Conservation (phyloP, 2,329 filamentous ascomycete species). For the Aspergillus fumigatus region DNA sequence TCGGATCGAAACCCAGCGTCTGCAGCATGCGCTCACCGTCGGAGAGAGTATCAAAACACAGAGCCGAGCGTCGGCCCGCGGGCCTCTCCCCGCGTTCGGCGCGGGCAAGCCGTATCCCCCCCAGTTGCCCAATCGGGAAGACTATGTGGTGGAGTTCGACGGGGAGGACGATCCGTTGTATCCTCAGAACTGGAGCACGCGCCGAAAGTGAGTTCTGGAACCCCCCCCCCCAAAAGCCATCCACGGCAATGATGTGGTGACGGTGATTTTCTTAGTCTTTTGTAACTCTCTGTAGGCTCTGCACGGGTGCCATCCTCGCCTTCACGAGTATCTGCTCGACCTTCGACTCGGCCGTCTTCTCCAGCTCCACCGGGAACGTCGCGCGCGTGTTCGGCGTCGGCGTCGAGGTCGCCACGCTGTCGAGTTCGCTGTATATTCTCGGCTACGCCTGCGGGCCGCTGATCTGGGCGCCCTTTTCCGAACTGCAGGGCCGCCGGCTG, state of each 20-base stretch:
- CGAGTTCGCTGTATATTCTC: constrained; percentile 44
- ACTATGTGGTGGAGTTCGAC: constrained; percentile 54
- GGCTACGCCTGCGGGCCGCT: constrained; percentile 53
- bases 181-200: constrained; percentile 50
- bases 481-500: constrained; percentile 54
- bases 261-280: not conserved
- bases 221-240: too few species aligned
- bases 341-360: constrained; percentile 59
- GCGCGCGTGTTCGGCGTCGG: constrained; percentile 44
- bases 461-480: constrained; percentile 58
- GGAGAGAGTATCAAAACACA: constrained; percentile 26
- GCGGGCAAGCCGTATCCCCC: constrained; percentile 50
- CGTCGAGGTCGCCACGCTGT: constrained; percentile 37
- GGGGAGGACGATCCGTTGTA: constrained; percentile 48
- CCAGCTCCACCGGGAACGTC: constrained; percentile 54
- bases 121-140: constrained; percentile 46
- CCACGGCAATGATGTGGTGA: not conserved
- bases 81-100: constrained; percentile 23
- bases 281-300: constrained; percentile 28
- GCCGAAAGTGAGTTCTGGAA: constrained; percentile 37
- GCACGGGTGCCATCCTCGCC: constrained; percentile 13
- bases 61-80: constrained; percentile 9
- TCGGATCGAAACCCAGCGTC: constrained; percentile 28
- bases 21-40: constrained; percentile 37
- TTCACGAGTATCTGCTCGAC: constrained; percentile 35